These are phyloP conservation scores for Acorus calamus DNA, from an alignment of 106 monocot species.

Conservation along the genomic window DNA sequence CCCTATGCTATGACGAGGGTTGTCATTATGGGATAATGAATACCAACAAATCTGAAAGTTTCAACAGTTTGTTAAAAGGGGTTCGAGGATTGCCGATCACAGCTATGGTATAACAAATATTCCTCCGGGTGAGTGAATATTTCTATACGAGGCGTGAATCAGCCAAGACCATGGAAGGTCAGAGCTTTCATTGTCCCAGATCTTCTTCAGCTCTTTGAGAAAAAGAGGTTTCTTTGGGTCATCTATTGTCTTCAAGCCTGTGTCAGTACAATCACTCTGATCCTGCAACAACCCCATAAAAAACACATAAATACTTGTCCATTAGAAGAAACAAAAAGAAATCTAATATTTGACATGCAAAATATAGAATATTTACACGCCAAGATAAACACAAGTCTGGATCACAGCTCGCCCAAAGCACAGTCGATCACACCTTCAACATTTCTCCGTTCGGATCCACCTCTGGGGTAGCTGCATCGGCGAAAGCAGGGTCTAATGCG, in stretches of 20 bases:
- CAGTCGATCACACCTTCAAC: background rate
- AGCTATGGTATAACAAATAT: no score
- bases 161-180: background rate
- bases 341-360: background rate
- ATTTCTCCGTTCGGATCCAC: no score
- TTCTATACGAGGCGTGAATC: no score
- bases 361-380: background rate
- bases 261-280: background rate
- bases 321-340: background rate
- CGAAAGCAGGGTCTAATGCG: no score
- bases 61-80: no score
- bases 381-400: slow-evolving; percentile 3
- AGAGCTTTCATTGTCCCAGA: background rate
- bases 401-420: background rate
- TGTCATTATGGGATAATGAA: no score
- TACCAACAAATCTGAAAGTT: no score
- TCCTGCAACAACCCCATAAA: background rate
- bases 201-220: slow-evolving; percentile 7
- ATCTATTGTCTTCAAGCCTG: slow-evolving; percentile 1
- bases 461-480: no score
- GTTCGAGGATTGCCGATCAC: no score
- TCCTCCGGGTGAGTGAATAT: no score
- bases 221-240: slow-evolving; percentile 1
- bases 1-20: no score
- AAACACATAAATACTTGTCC: background rate